A percentile compares a stretch with the other conserved stretches of the same genome.
Evolutionary conservation across 129 eudicot species (phyloP).

Genomic region (Oenanthe sinensis): DNA sequence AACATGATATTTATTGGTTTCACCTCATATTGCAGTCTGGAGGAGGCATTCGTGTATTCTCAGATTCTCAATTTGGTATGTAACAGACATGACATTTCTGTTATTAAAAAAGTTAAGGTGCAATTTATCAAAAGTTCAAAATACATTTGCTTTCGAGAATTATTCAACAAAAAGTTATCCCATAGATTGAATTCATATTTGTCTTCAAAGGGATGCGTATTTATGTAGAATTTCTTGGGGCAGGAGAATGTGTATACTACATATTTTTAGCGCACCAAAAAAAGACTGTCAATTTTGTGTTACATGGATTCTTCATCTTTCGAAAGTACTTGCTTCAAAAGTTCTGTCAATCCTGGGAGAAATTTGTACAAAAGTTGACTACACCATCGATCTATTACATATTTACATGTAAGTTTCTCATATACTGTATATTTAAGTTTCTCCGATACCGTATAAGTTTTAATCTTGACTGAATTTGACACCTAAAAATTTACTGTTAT

Average conservation of each 20-base stretch:
- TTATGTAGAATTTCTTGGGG: background rate
- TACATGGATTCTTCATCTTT: background rate
- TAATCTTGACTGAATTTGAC: background rate
- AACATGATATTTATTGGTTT: slow-evolving; percentile 13
- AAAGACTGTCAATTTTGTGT: background rate
- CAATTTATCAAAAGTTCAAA: background rate
- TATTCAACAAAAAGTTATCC: background rate
- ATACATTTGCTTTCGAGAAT: background rate
- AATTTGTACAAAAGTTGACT: slow-evolving; percentile 97
- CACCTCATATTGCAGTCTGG: slow-evolving; percentile 65
- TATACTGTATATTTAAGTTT: background rate
- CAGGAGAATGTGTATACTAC: background rate
- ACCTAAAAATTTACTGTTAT: slow-evolving; percentile 12
- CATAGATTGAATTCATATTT: background rate
- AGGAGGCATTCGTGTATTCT: slow-evolving; percentile 99
- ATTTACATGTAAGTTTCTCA: slow-evolving; percentile 54
- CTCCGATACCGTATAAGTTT: background rate
- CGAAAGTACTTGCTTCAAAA: slow-evolving; percentile 28
- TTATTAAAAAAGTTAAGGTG: slow-evolving; percentile 3
- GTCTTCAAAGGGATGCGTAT: background rate
- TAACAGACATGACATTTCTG: slow-evolving; percentile 10
- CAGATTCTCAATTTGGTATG: slow-evolving; percentile 99
- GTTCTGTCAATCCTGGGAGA: slow-evolving; percentile 91
- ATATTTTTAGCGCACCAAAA: background rate
- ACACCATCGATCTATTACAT: slow-evolving; percentile 86